Evolutionary conservation across 2,329 filamentous ascomycete species (phyloP).

Genomic region (Penicillium sp.): DNA sequence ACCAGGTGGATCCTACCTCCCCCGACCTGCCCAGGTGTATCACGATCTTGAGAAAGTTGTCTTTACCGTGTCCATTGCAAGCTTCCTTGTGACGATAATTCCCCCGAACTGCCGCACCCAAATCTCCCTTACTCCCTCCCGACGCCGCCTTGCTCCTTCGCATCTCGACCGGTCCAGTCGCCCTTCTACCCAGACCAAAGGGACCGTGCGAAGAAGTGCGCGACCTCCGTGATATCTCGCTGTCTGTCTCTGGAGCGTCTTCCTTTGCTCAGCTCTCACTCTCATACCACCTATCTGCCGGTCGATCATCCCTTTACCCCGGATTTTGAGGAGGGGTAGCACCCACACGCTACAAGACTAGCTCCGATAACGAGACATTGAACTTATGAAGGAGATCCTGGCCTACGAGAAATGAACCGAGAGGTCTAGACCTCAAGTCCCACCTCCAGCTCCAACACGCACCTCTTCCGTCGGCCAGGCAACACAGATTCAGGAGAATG

Average conservation of each 20-base stretch:
- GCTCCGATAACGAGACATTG: constrained; percentile 24
- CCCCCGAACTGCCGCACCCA: not conserved
- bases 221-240: not conserved
- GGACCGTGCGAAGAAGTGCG: constrained; percentile 13
- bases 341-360: constrained; percentile 1
- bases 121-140: not conserved
- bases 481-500: constrained; percentile 43
- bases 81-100: not conserved
- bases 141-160: constrained; percentile 2
- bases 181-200: constrained; percentile 24
- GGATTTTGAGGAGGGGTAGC: constrained; percentile 1
- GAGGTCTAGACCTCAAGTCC: not conserved
- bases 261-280: not conserved
- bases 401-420: not conserved
- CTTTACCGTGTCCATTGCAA: not conserved
- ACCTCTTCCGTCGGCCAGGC: not conserved
- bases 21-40: not conserved
- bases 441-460: not conserved
- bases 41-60: not conserved
- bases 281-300: not conserved
- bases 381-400: not conserved
- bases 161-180: constrained; percentile 64
- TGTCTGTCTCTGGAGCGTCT: not conserved
- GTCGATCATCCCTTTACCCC: constrained; percentile 1
- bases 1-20: not conserved